Evolutionary conservation across 257 asterid genomes (phyloP).

Genomic region (Rhazya stricta): DNA sequence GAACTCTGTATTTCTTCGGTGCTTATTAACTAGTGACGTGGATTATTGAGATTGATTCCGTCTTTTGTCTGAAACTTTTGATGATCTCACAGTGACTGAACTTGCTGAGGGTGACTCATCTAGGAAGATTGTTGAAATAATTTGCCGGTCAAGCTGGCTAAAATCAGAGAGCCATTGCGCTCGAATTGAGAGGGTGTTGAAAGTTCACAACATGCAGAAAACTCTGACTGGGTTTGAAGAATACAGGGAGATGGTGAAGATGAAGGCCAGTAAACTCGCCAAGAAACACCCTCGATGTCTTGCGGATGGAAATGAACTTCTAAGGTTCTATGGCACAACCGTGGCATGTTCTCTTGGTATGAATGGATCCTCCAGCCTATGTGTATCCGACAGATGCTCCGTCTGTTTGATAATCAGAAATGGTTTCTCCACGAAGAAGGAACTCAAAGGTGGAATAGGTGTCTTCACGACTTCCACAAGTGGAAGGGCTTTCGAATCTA

Average conservation of each 20-base stretch:
- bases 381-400: slow-evolving; percentile 60
- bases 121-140: slow-evolving; percentile 80
- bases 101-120: slow-evolving; percentile 90
- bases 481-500: slow-evolving; percentile 70
- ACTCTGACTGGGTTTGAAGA: slow-evolving; percentile 73
- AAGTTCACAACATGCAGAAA: slow-evolving; percentile 72
- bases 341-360: slow-evolving; percentile 70
- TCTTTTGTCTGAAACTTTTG: background rate
- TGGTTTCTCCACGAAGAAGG: slow-evolving; percentile 63
- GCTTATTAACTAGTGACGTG: too few relatives aligned
- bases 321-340: slow-evolving; percentile 70
- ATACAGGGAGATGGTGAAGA: slow-evolving; percentile 64
- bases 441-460: slow-evolving; percentile 52
- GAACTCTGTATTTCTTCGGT: too few relatives aligned
- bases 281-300: slow-evolving; percentile 88
- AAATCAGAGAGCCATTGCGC: slow-evolving; percentile 54
- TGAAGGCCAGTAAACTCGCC: slow-evolving; percentile 63
- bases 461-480: slow-evolving; percentile 86
- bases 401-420: slow-evolving; percentile 65
- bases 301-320: slow-evolving; percentile 84
- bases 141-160: slow-evolving; percentile 70
- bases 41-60: too few relatives aligned
- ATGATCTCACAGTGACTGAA: slow-evolving; percentile 55
- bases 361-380: slow-evolving; percentile 63
- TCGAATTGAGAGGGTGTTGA: slow-evolving; percentile 60